Percentiles rank a stretch among this genome's conserved stretches.
These are phyloP conservation scores for Vitis cinerea DNA, from an alignment of 164 flowering plant genomes.

Conservation along the genomic window DNA sequence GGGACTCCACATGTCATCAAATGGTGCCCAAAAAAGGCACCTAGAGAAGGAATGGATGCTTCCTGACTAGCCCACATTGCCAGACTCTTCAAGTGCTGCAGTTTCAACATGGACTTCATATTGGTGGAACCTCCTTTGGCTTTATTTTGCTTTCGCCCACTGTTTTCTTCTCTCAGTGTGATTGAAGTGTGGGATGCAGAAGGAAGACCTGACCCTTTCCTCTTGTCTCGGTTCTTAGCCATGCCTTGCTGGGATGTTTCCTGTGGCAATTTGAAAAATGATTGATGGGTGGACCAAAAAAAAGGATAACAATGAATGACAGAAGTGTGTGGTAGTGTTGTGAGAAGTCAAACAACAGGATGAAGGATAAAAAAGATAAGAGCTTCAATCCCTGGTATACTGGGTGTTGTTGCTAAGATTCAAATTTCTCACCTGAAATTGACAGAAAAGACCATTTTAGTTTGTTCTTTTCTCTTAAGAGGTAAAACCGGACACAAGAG, in stretches of 20 bases:
- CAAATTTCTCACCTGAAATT: no score
- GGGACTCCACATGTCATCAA: constrained; percentile 46
- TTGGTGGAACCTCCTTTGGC: constrained; percentile 18
- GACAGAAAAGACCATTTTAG: no score
- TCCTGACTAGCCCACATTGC: constrained; percentile 62
- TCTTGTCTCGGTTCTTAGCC: constrained; percentile 15
- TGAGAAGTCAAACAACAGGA: no score
- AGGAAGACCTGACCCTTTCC: background rate
- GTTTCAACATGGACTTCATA: constrained; percentile 37
- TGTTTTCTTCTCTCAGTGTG: constrained; percentile 19
- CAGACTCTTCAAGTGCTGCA: constrained; percentile 58
- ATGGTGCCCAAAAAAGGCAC: constrained; percentile 57
- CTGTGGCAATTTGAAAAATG: no score
- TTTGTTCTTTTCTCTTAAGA: no score
- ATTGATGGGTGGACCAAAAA: no score
- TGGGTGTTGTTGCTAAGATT: no score
- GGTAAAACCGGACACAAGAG: no score
- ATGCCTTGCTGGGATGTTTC: background rate
- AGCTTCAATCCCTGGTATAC: no score
- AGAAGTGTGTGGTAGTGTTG: no score
- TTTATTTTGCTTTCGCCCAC: constrained; percentile 19
- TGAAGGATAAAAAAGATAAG: no score
- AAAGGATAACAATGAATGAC: no score
- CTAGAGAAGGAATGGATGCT: constrained; percentile 51
- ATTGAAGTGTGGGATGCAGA: background rate